Conservation (phyloP, 805 yeast genomes). For the Kuraishia piskuri region DNA sequence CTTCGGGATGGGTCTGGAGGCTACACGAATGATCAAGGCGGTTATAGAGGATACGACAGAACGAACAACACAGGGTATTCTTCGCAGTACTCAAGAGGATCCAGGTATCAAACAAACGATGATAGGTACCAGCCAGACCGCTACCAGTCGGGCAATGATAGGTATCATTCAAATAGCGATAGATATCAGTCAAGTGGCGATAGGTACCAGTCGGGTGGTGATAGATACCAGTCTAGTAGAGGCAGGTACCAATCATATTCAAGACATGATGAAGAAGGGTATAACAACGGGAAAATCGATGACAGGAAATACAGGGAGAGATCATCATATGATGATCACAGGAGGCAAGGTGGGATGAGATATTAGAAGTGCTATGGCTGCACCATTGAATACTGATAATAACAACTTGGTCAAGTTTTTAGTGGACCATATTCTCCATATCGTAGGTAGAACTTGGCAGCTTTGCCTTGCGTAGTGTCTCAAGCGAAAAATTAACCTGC, state of each 20-base stretch:
- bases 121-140: background rate
- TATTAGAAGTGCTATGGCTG: background rate
- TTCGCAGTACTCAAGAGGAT: background rate
- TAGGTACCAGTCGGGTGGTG: background rate
- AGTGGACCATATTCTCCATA: no score
- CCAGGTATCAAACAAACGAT: background rate
- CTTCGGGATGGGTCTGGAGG: background rate
- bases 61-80: background rate
- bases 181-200: background rate
- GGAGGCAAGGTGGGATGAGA: constrained; percentile 1
- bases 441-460: no score
- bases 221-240: background rate
- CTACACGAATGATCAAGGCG: background rate
- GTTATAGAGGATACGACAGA: background rate
- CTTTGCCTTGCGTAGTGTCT: background rate
- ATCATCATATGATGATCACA: background rate
- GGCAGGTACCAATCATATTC: background rate
- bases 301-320: background rate
- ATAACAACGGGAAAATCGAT: background rate
- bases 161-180: background rate
- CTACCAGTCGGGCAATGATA: background rate
- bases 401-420: no score
- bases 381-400: background rate
- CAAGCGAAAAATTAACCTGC: background rate
- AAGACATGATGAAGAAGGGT: background rate